Percentiles rank a stretch among this genome's conserved stretches.
Conservation (phyloP, 768 basidiomycete species). For the Xanthoconium purpureum region DNA sequence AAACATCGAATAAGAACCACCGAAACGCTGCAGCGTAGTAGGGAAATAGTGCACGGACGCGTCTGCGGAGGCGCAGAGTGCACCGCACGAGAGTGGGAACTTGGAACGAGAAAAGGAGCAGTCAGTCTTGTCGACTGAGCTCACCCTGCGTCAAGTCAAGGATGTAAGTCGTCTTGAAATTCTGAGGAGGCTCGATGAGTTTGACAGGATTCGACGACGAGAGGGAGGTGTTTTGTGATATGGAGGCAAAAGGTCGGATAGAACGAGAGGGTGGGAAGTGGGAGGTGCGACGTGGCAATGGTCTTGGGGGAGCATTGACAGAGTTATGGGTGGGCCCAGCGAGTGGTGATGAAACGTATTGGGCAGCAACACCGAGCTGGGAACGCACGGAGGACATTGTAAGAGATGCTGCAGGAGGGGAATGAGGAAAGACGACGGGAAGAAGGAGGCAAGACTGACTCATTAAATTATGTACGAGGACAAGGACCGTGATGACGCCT, state of each 20-base stretch:
- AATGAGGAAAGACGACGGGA: neutral
- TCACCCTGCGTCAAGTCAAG: conserved; percentile 83
- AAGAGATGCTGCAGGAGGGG: conserved; percentile 36
- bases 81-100: neutral
- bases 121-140: conserved; percentile 64
- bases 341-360: conserved; percentile 61
- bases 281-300: conserved; percentile 41
- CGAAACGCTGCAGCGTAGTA: neutral
- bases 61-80: neutral
- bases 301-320: conserved; percentile 32
- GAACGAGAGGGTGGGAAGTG: conserved; percentile 72
- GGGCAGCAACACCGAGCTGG: conserved; percentile 28
- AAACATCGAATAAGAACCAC: conserved; percentile 24
- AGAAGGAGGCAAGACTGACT: conserved; percentile 29
- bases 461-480: conserved; percentile 29
- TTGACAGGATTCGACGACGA: conserved; percentile 54
- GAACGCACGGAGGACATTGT: conserved; percentile 37
- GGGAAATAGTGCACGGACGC: neutral
- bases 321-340: conserved; percentile 40
- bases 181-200: conserved; percentile 75
- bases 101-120: neutral
- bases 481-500: conserved; percentile 29
- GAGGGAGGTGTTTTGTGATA: conserved; percentile 31
- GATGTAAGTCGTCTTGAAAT: conserved; percentile 65
- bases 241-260: conserved; percentile 72